Conservation (phyloP, 2,329 filamentous ascomycete species). For the Cladosporium sphaerospermum region DNA sequence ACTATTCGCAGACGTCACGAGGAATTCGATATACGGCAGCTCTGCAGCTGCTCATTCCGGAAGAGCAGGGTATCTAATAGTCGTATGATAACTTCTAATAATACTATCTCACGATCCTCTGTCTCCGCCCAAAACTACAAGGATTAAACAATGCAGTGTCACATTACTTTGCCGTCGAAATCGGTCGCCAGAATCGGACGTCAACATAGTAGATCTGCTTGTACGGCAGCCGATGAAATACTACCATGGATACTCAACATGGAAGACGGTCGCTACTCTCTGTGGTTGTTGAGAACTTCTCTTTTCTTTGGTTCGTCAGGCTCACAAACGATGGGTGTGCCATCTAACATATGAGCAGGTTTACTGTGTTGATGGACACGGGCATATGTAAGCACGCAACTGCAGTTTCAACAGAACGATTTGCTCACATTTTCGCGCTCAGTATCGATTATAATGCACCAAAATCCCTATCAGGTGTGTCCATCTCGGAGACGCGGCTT, state of each 20-base stretch:
- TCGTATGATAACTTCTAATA: not conserved
- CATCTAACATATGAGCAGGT: not conserved
- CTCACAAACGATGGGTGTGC: not conserved
- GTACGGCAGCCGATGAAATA: not conserved
- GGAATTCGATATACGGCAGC: not conserved
- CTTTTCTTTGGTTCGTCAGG: constrained; percentile 11
- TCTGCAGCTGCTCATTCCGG: not conserved
- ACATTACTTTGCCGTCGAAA: not conserved
- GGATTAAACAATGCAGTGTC: not conserved
- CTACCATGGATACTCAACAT: not conserved
- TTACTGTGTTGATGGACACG: constrained; percentile 16
- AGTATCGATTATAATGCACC: constrained; percentile 15
- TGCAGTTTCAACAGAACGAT: not conserved
- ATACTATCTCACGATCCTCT: not conserved
- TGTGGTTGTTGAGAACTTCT: constrained; percentile 13
- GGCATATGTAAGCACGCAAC: constrained; percentile 8
- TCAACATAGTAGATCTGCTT: not conserved
- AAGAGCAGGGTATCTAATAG: not conserved
- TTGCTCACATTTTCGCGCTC: not conserved
- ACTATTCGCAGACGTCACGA: not conserved
- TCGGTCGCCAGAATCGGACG: not conserved
- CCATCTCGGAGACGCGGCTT: not conserved
- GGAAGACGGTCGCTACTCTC: not conserved
- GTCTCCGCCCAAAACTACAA: not conserved
- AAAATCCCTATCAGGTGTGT: constrained; percentile 14